Base-by-base conservation (phyloP, 306 rosid genomes). In the Cyclanthera cordifolia region DNA sequence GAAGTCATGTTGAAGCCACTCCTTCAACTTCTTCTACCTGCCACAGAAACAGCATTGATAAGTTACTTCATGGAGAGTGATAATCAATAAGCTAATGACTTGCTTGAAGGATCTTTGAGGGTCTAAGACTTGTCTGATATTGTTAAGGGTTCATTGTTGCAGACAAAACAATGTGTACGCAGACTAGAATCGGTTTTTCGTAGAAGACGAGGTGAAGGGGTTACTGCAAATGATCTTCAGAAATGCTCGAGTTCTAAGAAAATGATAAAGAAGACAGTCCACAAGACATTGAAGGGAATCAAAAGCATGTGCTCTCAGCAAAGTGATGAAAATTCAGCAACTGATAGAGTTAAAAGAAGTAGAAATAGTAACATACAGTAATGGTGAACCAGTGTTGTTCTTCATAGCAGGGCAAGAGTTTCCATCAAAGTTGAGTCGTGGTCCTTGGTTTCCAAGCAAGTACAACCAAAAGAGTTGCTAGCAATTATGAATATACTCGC, bases 361-460 rank as follows among this genome's bases (percentile, higher is more conserved):
- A 4, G 70, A 79, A 41, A 25, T 10, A 15, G 71, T 72, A 5
- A 71, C 80, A 4, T 9, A 11, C 0, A 8, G 4, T 4, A 27
- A 15, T 24, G 51, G 75, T 28, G 63, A 79, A 21, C 58, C 68
- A 6, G 60, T 79, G 39, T 27, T 75, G 71, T 52, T 46, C 2
- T 72, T 61, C 5, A 48, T 49, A 41, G 71, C 27, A 14, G 75
- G 75, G 39, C 4, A 75, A 15, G 72, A 72, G 39, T 30, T 52
- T 6, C 54, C 13, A 57, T 20, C 60, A 14, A 71, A 55, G 50
- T 23, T 39, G 28, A 53, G 74, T 30, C 16, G 19, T 75, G 74
- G 77, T 58, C 83, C 12, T n/a, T 63, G 30, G 74, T 75, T 54
- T 67, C 76, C 8, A 79, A 72, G 69, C 27, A 72, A 19, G 28